Conservation (phyloP, 331 rosid genomes). For the Spiraea crenata region DNA sequence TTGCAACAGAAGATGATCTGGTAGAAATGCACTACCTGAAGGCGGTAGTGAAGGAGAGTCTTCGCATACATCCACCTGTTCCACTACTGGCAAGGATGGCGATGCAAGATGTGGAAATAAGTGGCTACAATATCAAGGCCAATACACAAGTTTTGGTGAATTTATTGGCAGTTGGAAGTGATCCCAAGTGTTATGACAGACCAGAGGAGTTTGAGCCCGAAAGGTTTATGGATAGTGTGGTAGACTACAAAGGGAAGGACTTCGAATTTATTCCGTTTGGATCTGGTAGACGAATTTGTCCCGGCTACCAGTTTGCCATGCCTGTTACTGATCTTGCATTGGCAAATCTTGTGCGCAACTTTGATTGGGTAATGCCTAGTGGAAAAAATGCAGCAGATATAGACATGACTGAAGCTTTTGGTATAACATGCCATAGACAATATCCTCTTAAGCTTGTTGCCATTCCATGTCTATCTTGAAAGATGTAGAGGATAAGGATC, state of each 20-base stretch:
- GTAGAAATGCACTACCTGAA: too few relatives aligned
- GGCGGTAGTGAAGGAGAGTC: too few relatives aligned
- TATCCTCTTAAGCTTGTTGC: slow-evolving; percentile 23
- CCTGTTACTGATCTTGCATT: slow-evolving; percentile 19
- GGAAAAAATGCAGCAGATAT: slow-evolving; percentile 13
- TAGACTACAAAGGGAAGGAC: slow-evolving; percentile 29
- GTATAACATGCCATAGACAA: slow-evolving; percentile 6
- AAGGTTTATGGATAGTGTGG: slow-evolving; percentile 28
- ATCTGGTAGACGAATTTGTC: slow-evolving; percentile 25
- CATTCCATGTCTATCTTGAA: too few relatives aligned
- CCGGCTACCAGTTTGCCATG: slow-evolving; percentile 17
- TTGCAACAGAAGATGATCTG: too few relatives aligned
- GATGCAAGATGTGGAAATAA: slow-evolving; percentile 5
- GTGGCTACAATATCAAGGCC: slow-evolving; percentile 20
- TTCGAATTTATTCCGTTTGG: slow-evolving; percentile 27
- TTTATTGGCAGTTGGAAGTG: slow-evolving; percentile 39
- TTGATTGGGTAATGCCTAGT: slow-evolving; percentile 24
- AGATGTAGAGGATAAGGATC: too few relatives aligned
- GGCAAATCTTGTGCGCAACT: slow-evolving; percentile 24
- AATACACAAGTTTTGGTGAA: slow-evolving; percentile 24
- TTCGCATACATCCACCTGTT: slow-evolving; percentile 34
- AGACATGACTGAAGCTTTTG: slow-evolving; percentile 18
- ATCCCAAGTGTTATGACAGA: slow-evolving; percentile 21
- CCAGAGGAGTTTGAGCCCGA: slow-evolving; percentile 34
- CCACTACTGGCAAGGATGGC: slow-evolving; percentile 29